Evolutionary conservation across 371 early-diverging fungal genomes (phyloP), one percentile per base, ranked within the genome.

Genomic region (Apophysomyces trapeziformis): DNA sequence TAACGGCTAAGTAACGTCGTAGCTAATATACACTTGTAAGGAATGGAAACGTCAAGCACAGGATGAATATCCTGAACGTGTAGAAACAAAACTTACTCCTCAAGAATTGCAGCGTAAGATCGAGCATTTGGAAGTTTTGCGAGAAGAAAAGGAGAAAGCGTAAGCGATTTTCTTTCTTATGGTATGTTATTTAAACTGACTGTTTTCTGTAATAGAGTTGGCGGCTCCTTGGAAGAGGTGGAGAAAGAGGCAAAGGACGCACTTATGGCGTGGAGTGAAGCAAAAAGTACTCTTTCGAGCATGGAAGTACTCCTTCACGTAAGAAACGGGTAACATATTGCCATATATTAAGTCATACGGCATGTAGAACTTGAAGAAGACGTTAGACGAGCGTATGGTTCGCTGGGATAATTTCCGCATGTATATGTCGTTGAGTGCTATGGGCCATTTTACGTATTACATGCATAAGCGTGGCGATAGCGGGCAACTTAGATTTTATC

Each of bases 401-500:
- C 77, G 80, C 39, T 95, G 92, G 92, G 75, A 78, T 5, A 66
- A 75, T 12, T 93, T 97, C 77, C 82, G 90, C 18, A 74, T 70
- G 37, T 89, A 76, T 62, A 94, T 98, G 68, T 72, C 95, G 1
- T 60, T 89, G 8, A 83, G 93, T 50, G 92, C 97, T 37, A 87
- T 76, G 56, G 73, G 76, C 43, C 83, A 88, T 61, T 99, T 99
- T 71, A 63, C 78, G 8, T 84, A 87, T 50, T 84, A 92, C 61
- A 85, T 97, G 67, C 71, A 85, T 26, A 85, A 86, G 64, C 89
- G 99, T 50, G 97, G 96, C 3, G 99, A 95, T 79, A 82, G 85
- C 16, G 99, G 99, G 14, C 72, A 79, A 44, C 83, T 99, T 13
- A 77, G 83, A 39, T 92, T 99, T 67, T 85, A 94, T 58, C 98